These are phyloP conservation scores for Candida argentea DNA, from an alignment of 805 yeast species.

Conservation along the genomic window DNA sequence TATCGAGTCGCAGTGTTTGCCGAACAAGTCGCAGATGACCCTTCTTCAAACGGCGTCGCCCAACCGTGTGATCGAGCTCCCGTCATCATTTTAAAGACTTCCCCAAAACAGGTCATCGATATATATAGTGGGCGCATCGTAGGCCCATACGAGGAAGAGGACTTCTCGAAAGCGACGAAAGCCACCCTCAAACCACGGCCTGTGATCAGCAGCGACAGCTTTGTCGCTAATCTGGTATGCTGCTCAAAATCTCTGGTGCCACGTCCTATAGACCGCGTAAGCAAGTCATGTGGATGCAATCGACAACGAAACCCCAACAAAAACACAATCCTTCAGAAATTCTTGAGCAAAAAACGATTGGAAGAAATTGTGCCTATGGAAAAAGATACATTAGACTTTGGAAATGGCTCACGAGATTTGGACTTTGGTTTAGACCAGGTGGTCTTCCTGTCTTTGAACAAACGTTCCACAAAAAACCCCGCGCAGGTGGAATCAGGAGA, in stretches of 20 bases:
- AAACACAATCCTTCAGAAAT: conserved; percentile 4
- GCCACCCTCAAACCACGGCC: conserved; percentile 9
- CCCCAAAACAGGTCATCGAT: conserved; percentile 31
- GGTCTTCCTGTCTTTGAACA: neutral
- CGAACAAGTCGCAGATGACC: conserved; percentile 24
- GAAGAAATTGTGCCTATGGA: neutral
- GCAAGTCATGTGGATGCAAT: too few species aligned
- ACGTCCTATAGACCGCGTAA: too few species aligned
- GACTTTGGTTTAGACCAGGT: neutral
- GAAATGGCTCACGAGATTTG: too few species aligned
- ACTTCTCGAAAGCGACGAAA: conserved; percentile 2
- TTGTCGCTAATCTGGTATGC: conserved; percentile 24
- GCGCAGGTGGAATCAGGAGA: too few species aligned
- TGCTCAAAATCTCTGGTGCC: too few species aligned
- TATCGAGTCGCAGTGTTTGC: conserved; percentile 55
- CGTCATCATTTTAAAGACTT: conserved; percentile 24
- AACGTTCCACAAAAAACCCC: too few species aligned
- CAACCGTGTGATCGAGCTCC: conserved; percentile 9
- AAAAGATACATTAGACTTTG: too few species aligned
- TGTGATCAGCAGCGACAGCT: conserved; percentile 19
- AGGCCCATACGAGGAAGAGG: conserved; percentile 25
- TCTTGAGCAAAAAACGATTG: neutral
- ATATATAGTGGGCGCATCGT: conserved; percentile 25
- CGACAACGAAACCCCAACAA: too few species aligned
- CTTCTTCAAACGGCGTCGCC: neutral